Percentiles rank a stretch among this genome's conserved stretches.
These are phyloP conservation scores for Botrytis cinerea DNA, from an alignment of 2,329 filamentous ascomycete species.

Conservation along the genomic window DNA sequence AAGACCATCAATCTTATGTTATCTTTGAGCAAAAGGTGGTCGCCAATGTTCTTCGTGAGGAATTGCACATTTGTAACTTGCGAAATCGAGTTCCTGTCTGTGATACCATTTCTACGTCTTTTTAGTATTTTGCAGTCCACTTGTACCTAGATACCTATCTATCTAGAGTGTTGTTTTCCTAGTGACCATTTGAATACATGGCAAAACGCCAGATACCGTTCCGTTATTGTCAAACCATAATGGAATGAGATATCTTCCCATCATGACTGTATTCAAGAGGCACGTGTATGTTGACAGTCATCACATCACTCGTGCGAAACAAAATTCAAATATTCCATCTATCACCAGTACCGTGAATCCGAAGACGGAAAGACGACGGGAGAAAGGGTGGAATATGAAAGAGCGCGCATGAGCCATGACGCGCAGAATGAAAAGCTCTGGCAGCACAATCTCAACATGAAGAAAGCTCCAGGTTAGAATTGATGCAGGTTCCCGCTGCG, in stretches of 20 bases:
- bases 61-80: neutral
- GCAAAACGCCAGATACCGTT: neutral
- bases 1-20: neutral
- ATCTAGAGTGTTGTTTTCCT: neutral
- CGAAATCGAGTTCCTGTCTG: neutral
- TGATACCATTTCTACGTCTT: neutral
- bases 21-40: too few species aligned
- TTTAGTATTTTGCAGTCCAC: neutral
- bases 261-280: neutral
- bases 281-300: neutral
- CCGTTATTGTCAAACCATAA: neutral
- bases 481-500: neutral
- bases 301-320: neutral
- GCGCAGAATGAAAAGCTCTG: too few species aligned
- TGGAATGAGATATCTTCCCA: neutral
- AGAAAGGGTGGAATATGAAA: neutral
- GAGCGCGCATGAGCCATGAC: neutral
- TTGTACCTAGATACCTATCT: neutral
- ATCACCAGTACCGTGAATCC: neutral
- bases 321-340: neutral
- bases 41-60: neutral
- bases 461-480: neutral
- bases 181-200: neutral
- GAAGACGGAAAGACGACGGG: neutral
- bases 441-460: neutral